Evolutionary conservation across 352 stramenopile species (phyloP).

Genomic region (Elongisporangium prolatum): DNA sequence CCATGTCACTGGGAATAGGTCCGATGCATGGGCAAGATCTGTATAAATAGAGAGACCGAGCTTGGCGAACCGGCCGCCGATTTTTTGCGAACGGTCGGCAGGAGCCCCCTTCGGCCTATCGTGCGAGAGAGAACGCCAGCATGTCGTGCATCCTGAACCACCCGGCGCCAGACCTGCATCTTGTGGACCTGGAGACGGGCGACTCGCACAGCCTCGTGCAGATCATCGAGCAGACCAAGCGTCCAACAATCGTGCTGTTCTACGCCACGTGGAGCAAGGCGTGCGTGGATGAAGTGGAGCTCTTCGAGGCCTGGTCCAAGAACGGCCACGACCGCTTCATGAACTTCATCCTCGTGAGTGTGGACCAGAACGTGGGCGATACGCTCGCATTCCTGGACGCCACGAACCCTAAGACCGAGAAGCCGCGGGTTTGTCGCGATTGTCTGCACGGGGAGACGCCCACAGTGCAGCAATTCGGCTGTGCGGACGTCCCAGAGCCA

Average conservation of each 20-base stretch:
- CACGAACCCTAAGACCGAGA: conserved; percentile 25
- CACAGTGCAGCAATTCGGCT: conserved; percentile 53
- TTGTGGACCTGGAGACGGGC: conserved; percentile 51
- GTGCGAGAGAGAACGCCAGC: background rate
- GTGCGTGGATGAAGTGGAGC: conserved; percentile 42
- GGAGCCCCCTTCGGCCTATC: background rate
- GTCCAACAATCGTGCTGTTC: conserved; percentile 47
- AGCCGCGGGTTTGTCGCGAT: conserved; percentile 46
- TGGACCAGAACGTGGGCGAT: conserved; percentile 53
- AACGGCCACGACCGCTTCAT: conserved; percentile 29
- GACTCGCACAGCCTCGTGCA: conserved; percentile 26
- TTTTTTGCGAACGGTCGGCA: background rate
- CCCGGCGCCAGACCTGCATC: conserved; percentile 32
- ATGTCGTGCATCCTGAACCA: conserved; percentile 55
- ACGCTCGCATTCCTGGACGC: conserved; percentile 45
- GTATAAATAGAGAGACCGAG: background rate
- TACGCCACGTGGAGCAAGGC: conserved; percentile 64
- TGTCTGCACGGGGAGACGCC: conserved; percentile 33
- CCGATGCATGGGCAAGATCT: background rate
- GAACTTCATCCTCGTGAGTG: conserved; percentile 62
- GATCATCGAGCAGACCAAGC: conserved; percentile 25
- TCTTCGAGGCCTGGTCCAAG: conserved; percentile 58
- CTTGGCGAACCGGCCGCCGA: background rate
- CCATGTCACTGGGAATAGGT: background rate
- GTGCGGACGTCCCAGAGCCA: conserved; percentile 39